phyloP scores from a whole-genome alignment of 495 filamentous ascomycete species.

The Diplogelasinospora grovesii region DNA sequence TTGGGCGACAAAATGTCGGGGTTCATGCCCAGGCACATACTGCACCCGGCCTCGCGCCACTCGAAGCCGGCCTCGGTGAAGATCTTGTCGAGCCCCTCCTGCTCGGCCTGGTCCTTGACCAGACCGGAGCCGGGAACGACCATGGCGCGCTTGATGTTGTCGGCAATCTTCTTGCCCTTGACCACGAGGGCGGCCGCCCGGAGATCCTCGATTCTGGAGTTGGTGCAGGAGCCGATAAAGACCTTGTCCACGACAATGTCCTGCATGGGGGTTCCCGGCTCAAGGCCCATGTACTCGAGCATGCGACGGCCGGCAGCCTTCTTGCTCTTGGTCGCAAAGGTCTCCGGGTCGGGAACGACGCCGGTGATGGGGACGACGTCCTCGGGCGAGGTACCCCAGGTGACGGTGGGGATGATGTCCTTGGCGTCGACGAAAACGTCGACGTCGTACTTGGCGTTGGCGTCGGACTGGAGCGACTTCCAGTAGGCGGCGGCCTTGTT shows the following conservation, averaged over 20 bases:
- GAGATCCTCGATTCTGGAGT: conserved; percentile 93
- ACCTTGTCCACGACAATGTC: conserved; percentile 89
- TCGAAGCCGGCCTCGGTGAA: conserved; percentile 92
- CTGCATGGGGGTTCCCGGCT: conserved; percentile 78
- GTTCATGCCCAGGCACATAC: conserved; percentile 99
- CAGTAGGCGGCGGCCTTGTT: conserved; percentile 84
- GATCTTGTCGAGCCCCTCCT: conserved; percentile 86
- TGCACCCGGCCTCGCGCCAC: conserved; percentile 96
- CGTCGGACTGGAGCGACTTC: conserved; percentile 77
- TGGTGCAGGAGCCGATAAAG: conserved; percentile 98
- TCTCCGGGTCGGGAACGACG: conserved; percentile 79
- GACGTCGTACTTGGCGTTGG: conserved; percentile 76
- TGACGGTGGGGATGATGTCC: conserved; percentile 88
- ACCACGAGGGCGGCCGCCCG: conserved; percentile 80
- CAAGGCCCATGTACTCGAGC: conserved; percentile 94
- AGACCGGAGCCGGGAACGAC: conserved; percentile 93
- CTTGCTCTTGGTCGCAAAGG: conserved; percentile 70
- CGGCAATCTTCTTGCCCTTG: conserved; percentile 75
- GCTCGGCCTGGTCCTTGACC: conserved; percentile 87
- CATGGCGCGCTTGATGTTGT: conserved; percentile 89
- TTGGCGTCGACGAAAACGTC: conserved; percentile 84
- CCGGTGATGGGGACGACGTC: conserved; percentile 92
- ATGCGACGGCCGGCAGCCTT: conserved; percentile 71
- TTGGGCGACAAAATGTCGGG: conserved; percentile 92
- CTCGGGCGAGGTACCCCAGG: conserved; percentile 96